phyloP scores from a whole-genome alignment of 371 early-diverging fungal species.

The Mortierella polycephala region DNA sequence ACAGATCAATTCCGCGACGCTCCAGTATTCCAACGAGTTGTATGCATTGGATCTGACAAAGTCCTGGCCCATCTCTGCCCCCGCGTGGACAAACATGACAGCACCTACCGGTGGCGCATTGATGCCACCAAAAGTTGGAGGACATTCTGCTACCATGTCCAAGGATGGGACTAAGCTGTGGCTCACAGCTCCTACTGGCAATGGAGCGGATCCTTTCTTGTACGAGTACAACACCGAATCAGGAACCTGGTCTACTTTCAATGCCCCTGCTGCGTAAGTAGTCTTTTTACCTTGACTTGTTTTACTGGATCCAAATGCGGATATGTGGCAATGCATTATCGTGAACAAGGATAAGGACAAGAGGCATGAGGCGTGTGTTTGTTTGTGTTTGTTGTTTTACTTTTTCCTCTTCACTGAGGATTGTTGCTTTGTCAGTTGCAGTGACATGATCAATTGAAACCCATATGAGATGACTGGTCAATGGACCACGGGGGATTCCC shows the following conservation, averaged over 20 bases:
- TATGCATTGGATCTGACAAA: conserved; percentile 33
- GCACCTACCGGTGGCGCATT: background rate
- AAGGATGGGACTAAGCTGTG: conserved; percentile 20
- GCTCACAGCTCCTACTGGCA: conserved; percentile 32
- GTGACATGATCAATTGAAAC: too few relatives aligned
- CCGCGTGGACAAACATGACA: conserved; percentile 34
- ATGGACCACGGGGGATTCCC: too few relatives aligned
- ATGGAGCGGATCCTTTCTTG: conserved; percentile 15
- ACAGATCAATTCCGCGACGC: conserved; percentile 12
- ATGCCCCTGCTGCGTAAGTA: conserved; percentile 48
- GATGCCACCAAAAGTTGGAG: background rate
- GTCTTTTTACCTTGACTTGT: background rate
- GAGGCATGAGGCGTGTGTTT: too few relatives aligned
- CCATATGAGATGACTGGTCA: too few relatives aligned
- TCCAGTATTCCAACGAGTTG: conserved; percentile 9
- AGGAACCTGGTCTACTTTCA: conserved; percentile 22
- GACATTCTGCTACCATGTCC: conserved; percentile 31
- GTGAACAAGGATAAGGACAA: background rate
- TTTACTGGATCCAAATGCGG: background rate
- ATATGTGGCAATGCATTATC: background rate
- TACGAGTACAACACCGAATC: conserved; percentile 20
- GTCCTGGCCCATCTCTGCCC: conserved; percentile 18
- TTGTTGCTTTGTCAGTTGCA: background rate
- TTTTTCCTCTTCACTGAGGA: background rate
- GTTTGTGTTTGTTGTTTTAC: too few relatives aligned